Conservation (phyloP, 352 stramenopile genomes). For the Phytophthora pisi region DNA sequence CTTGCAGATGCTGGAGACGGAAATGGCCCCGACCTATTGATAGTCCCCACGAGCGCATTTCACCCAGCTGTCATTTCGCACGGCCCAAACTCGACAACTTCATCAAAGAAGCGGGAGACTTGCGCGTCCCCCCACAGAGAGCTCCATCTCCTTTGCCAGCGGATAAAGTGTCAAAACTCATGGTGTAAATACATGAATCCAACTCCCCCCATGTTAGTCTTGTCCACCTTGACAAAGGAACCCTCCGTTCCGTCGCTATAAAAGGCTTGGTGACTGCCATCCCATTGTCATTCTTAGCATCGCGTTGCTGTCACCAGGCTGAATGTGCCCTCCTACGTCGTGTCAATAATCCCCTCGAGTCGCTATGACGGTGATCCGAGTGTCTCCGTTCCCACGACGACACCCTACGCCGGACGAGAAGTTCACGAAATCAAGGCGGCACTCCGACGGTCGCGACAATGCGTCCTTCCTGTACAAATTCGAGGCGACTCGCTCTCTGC, state of each 20-base stretch:
- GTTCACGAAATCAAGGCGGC: conserved; percentile 7
- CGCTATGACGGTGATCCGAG: conserved; percentile 10
- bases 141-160: too few species aligned
- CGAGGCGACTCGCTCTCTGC: conserved; percentile 19
- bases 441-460: conserved; percentile 8
- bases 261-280: background rate
- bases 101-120: too few species aligned
- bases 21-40: background rate
- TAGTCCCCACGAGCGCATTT: background rate
- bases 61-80: background rate
- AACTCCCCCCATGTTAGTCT: too few species aligned
- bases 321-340: background rate
- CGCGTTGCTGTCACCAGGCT: background rate
- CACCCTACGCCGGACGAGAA: conserved; percentile 18
- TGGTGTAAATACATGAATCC: too few species aligned
- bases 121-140: too few species aligned
- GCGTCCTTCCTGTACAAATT: conserved; percentile 18
- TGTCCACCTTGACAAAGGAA: too few species aligned
- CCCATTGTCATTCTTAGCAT: background rate
- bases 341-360: conserved; percentile 2
- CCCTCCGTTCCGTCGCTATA: background rate
- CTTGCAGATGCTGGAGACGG: background rate
- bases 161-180: too few species aligned
- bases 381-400: conserved; percentile 10
- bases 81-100: background rate